A percentile compares a stretch with the other conserved stretches of the same genome.
Evolutionary conservation across 2,329 filamentous ascomycete genomes (phyloP).

Genomic region (Venturia nashicola): DNA sequence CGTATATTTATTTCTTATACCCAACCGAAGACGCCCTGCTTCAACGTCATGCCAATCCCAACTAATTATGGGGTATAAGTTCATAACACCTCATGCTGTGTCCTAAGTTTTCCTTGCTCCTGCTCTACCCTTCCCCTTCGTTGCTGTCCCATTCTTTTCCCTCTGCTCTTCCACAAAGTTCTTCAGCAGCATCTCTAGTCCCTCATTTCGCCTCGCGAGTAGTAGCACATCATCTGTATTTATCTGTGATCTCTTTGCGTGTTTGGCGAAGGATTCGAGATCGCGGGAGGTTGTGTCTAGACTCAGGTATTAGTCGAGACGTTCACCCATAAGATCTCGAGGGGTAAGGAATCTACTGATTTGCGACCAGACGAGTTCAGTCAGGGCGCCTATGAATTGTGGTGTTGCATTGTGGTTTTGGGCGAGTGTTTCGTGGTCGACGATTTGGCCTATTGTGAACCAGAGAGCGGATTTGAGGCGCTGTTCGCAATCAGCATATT

Average conservation of each 20-base stretch:
- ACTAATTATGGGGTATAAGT: no score
- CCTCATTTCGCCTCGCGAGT: slow-evolving; percentile 75
- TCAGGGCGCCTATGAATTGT: slow-evolving; percentile 44
- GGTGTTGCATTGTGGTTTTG: slow-evolving; percentile 28
- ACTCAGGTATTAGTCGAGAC: slow-evolving; percentile 24
- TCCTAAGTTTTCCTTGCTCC: not conserved
- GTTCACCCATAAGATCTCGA: not conserved
- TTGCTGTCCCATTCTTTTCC: slow-evolving; percentile 3
- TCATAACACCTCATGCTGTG: not conserved
- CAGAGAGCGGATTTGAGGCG: slow-evolving; percentile 30
- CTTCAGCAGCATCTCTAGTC: slow-evolving; percentile 63
- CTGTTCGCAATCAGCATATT: slow-evolving; percentile 24
- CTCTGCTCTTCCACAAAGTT: slow-evolving; percentile 46
- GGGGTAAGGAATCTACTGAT: slow-evolving; percentile 47
- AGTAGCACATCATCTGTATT: slow-evolving; percentile 81
- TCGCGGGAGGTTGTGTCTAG: slow-evolving; percentile 38
- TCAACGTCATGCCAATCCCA: not conserved
- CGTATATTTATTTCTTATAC: not conserved
- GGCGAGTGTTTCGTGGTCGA: slow-evolving; percentile 50
- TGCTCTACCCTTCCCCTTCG: slow-evolving; percentile 2
- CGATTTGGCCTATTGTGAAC: slow-evolving; percentile 43
- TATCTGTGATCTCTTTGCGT: slow-evolving; percentile 70
- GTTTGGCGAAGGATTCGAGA: slow-evolving; percentile 54
- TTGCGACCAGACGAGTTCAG: slow-evolving; percentile 78
- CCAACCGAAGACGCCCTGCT: not conserved